phyloP scores from a whole-genome alignment of 495 filamentous ascomycete genomes.

The Neurospora sp. region DNA sequence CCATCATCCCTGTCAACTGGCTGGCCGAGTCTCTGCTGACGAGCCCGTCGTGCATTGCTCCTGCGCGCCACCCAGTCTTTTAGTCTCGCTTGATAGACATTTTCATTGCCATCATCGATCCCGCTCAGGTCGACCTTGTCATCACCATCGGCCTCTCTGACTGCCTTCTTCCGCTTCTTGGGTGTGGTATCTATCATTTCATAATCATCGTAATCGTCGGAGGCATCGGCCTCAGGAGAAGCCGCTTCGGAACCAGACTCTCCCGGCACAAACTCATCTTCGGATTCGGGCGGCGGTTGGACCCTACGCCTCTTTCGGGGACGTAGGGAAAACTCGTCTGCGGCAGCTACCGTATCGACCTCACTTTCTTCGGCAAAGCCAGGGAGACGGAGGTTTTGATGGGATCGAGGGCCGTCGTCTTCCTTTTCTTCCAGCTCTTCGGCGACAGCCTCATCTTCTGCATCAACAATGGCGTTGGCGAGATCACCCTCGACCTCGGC shows the following conservation, averaged over 20 bases:
- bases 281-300: conserved; percentile 24
- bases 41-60: conserved; percentile 49
- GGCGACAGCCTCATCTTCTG: conserved; percentile 50
- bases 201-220: conserved; percentile 28
- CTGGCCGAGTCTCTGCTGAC: conserved; percentile 24
- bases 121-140: conserved; percentile 59
- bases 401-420: conserved; percentile 52
- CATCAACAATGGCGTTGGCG: conserved; percentile 63
- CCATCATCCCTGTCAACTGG: conserved; percentile 25
- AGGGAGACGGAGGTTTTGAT: conserved; percentile 71
- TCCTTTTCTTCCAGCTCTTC: conserved; percentile 47
- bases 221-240: conserved; percentile 18
- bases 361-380: conserved; percentile 53
- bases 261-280: conserved; percentile 33
- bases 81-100: conserved; percentile 67
- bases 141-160: conserved; percentile 25
- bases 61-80: conserved; percentile 63
- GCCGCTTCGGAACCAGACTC: conserved; percentile 16
- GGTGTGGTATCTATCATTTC: conserved; percentile 24
- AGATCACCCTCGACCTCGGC: conserved; percentile 51
- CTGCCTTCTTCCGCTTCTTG: conserved; percentile 31
- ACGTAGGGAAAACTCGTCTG: conserved; percentile 40
- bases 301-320: conserved; percentile 37
- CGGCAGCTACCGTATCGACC: conserved; percentile 16
- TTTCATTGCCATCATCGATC: conserved; percentile 87